A percentile compares a stretch with the other conserved stretches of the same genome.
Evolutionary conservation across 164 flowering plant species (phyloP).

Genomic region (Hamamelis virginiana): DNA sequence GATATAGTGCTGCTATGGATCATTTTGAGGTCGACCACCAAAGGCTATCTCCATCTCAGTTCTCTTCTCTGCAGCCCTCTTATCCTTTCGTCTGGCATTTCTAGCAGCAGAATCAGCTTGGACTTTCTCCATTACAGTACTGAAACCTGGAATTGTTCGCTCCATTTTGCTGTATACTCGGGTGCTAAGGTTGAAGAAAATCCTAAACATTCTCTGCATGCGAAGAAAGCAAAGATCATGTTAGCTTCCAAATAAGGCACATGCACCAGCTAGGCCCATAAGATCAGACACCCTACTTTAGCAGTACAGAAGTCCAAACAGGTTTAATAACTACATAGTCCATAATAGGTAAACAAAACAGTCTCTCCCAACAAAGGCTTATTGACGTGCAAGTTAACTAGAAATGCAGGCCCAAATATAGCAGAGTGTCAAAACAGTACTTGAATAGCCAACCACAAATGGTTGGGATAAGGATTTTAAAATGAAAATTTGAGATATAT

Average conservation of each 20-base stretch:
- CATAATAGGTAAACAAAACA: background rate
- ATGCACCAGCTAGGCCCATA: background rate
- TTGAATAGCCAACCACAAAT: no score
- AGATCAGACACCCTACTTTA: background rate
- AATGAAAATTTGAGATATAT: no score
- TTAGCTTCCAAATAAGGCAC: background rate
- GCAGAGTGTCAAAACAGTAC: no score
- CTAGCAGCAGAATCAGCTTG: constrained; percentile 32
- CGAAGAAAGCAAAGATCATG: constrained; percentile 6
- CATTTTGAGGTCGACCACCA: no score
- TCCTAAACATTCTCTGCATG: constrained; percentile 47
- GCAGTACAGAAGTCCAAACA: background rate
- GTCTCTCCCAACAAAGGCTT: background rate
- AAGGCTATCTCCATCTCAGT: constrained; percentile 24
- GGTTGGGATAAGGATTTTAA: no score
- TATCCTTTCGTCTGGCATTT: constrained; percentile 21
- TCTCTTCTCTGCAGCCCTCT: constrained; percentile 35
- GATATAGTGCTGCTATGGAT: no score
- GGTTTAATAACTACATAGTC: background rate
- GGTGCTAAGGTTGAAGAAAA: constrained; percentile 34
- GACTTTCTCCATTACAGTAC: constrained; percentile 42
- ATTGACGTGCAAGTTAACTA: background rate
- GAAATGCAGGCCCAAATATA: background rate
- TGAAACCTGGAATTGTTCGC: constrained; percentile 55
- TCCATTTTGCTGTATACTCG: constrained; percentile 35